Conservation (phyloP, 768 basidiomycete genomes). For the Rhodosporidiobolus sp. region DNA sequence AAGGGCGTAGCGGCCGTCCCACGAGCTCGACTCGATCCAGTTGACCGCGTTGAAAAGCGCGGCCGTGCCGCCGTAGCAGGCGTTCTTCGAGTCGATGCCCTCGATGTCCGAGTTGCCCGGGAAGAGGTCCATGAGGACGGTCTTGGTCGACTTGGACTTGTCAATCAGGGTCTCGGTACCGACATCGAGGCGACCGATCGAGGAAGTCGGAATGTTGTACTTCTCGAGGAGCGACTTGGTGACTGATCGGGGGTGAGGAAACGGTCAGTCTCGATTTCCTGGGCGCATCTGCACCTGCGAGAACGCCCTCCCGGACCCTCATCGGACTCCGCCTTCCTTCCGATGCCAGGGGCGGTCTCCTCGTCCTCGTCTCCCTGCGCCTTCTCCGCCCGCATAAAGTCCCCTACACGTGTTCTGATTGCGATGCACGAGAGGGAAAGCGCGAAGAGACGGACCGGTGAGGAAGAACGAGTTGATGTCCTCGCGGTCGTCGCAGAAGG, state of each 20-base stretch:
- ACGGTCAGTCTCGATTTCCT: not conserved
- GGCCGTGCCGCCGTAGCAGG: constrained; percentile 97
- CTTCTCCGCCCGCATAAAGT: not conserved
- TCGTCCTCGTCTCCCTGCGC: too few relatives aligned
- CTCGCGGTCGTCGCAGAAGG: constrained; percentile 96
- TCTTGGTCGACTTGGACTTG: constrained; percentile 99
- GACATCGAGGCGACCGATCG: constrained; percentile 95
- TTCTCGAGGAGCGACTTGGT: constrained; percentile 86
- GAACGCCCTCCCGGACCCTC: too few relatives aligned
- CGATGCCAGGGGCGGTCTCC: too few relatives aligned
- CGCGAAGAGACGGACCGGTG: constrained; percentile 61
- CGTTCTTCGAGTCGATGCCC: constrained; percentile 98
- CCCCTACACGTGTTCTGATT: too few relatives aligned
- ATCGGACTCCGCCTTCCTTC: too few relatives aligned
- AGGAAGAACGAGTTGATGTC: constrained; percentile 98
- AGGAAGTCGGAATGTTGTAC: constrained; percentile 91
- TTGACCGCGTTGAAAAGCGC: constrained; percentile 98
- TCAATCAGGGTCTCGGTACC: constrained; percentile 99
- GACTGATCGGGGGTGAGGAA: constrained; percentile 53
- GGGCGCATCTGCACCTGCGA: too few relatives aligned
- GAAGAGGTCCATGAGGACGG: constrained; percentile 97
- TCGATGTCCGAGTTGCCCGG: constrained; percentile 93
- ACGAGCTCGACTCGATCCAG: constrained; percentile 92
- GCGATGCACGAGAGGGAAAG: not conserved
- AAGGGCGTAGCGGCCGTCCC: constrained; percentile 97